These are phyloP conservation scores for Lasiosphaeria ovina DNA, from an alignment of 495 filamentous ascomycete genomes.

Conservation along the genomic window DNA sequence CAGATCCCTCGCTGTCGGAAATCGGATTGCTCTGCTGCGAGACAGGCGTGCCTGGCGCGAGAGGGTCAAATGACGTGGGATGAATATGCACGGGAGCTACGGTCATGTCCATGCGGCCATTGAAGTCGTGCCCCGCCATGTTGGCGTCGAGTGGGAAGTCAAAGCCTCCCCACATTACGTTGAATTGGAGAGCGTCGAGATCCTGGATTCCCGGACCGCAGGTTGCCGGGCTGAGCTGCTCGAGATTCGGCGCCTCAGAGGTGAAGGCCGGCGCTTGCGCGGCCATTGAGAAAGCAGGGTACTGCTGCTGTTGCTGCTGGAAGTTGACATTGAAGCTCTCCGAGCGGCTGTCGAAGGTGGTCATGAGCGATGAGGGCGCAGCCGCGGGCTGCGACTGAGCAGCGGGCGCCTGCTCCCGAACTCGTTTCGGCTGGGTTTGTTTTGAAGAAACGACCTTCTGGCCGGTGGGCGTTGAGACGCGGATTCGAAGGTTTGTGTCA, in stretches of 20 bases:
- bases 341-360: constrained; percentile 4
- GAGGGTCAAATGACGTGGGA: constrained; percentile 8
- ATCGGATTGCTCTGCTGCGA: constrained; percentile 12
- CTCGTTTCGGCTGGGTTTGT: constrained; percentile 12
- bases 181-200: constrained; percentile 15
- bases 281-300: constrained; percentile 6
- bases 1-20: constrained; percentile 22
- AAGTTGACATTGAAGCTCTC: constrained; percentile 14
- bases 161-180: constrained; percentile 16
- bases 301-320: constrained; percentile 15
- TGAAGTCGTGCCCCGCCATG: constrained; percentile 11
- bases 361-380: constrained; percentile 1
- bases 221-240: constrained; percentile 13
- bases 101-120: constrained; percentile 1
- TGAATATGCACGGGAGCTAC: constrained; percentile 2
- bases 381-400: neutral
- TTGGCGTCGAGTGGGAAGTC: constrained; percentile 21
- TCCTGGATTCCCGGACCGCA: neutral
- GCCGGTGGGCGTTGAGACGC: constrained; percentile 30
- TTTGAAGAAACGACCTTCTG: constrained; percentile 21
- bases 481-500: constrained; percentile 34
- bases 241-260: constrained; percentile 3
- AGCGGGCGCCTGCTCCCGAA: constrained; percentile 1
- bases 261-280: constrained; percentile 5
- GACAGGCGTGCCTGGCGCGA: constrained; percentile 1